Evolutionary conservation across 208 protist species (phyloP).

Genomic region (Polymyxa betae): DNA sequence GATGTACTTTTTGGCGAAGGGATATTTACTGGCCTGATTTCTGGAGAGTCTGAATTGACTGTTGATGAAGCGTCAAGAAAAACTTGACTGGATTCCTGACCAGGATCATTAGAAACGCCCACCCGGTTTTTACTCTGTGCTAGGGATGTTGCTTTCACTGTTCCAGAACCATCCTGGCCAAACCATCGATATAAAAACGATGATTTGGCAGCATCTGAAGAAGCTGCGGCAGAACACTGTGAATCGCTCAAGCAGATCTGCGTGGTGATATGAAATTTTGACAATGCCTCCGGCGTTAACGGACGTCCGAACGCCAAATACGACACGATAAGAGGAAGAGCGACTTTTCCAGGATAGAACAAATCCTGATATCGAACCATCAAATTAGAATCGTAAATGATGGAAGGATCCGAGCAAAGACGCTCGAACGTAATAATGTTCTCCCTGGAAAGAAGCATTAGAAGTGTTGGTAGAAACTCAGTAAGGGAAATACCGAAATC

Average conservation of each 20-base stretch:
- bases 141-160: neutral
- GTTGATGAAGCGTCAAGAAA: neutral
- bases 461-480: neutral
- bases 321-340: constrained; percentile 30
- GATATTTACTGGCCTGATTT: neutral
- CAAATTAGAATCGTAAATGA: constrained; percentile 24
- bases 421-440: neutral
- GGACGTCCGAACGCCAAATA: constrained; percentile 1
- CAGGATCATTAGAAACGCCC: too few relatives aligned
- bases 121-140: too few relatives aligned
- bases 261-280: neutral
- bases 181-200: constrained; percentile 31
- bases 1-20: neutral
- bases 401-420: neutral
- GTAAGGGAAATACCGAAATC: neutral
- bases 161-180: neutral
- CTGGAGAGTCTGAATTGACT: neutral
- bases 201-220: neutral
- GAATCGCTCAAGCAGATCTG: neutral
- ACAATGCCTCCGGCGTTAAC: neutral
- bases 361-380: constrained; percentile 1
- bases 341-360: constrained; percentile 3
- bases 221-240: neutral
- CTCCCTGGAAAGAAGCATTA: neutral
- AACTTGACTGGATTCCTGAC: too few relatives aligned